A percentile compares a stretch with the other conserved stretches of the same genome.
These are phyloP conservation scores for Exophiala dermatitidis DNA, from an alignment of 2,329 filamentous ascomycete species.

Conservation along the genomic window DNA sequence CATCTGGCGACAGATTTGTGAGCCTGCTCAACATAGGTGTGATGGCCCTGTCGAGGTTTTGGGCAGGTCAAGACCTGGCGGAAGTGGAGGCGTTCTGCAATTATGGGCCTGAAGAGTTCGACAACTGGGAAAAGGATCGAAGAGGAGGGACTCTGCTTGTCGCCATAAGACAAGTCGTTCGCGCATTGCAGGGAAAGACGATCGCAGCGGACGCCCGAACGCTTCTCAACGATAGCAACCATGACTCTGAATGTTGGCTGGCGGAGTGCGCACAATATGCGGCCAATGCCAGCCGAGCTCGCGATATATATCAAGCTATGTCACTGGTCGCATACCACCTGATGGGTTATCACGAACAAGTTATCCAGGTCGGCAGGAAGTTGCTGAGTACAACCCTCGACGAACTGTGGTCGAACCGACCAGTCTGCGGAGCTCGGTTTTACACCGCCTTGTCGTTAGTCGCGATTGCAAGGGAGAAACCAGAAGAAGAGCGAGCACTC, in stretches of 20 bases:
- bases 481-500: conserved; percentile 39
- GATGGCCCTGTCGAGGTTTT: conserved; percentile 51
- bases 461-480: conserved; percentile 39
- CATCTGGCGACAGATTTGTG: conserved; percentile 52
- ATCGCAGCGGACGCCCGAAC: conserved; percentile 39
- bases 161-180: conserved; percentile 47
- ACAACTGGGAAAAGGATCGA: conserved; percentile 50
- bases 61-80: conserved; percentile 50
- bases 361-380: conserved; percentile 37
- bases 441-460: conserved; percentile 41
- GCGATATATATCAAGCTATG: conserved; percentile 50
- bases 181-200: conserved; percentile 58
- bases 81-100: conserved; percentile 53
- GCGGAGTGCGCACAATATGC: conserved; percentile 39
- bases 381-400: conserved; percentile 37
- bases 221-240: conserved; percentile 50
- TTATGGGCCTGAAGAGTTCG: conserved; percentile 51
- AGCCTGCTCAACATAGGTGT: conserved; percentile 53
- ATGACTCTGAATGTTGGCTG: conserved; percentile 47
- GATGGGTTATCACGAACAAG: conserved; percentile 41
- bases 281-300: conserved; percentile 46
- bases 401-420: conserved; percentile 42
- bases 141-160: conserved; percentile 54
- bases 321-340: conserved; percentile 42
- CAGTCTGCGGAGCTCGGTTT: conserved; percentile 39